These are phyloP conservation scores for Metrosideros polymorpha DNA, from an alignment of 441 rosid species.

Conservation along the genomic window DNA sequence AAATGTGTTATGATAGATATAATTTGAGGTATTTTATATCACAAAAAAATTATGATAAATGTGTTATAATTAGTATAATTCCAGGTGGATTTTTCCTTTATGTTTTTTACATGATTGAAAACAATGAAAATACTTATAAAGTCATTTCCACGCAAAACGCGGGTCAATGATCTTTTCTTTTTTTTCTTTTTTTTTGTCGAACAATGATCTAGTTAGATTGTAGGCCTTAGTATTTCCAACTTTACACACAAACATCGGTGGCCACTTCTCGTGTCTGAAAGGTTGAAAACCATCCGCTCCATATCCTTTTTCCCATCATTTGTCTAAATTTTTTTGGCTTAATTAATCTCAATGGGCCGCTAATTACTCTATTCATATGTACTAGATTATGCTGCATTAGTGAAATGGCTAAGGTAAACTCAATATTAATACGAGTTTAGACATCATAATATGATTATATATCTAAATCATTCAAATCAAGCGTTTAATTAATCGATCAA, in stretches of 20 bases:
- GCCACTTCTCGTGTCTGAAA: not conserved
- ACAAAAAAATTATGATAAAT: too few relatives aligned
- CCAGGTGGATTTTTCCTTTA: too few relatives aligned
- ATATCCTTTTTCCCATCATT: not conserved
- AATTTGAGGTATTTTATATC: too few relatives aligned
- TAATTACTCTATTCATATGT: not conserved
- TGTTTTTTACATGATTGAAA: not conserved
- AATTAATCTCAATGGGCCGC: not conserved
- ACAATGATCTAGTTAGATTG: not conserved
- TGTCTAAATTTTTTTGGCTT: not conserved
- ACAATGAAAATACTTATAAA: not conserved
- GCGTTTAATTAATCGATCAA: not conserved
- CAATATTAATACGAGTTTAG: not conserved
- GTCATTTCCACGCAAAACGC: not conserved
- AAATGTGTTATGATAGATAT: too few relatives aligned
- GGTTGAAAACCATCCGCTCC: not conserved
- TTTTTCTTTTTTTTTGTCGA: too few relatives aligned
- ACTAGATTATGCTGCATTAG: not conserved
- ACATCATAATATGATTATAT: not conserved
- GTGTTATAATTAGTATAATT: too few relatives aligned
- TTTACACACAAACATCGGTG: not conserved
- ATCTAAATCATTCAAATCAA: not conserved
- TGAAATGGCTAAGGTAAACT: not conserved
- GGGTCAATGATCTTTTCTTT: not conserved
- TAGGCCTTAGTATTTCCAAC: not conserved